A percentile compares a stretch with the other conserved stretches of the same genome.
Evolutionary conservation across 2,329 filamentous ascomycete genomes (phyloP).

Genomic region (Exophiala spinifera): DNA sequence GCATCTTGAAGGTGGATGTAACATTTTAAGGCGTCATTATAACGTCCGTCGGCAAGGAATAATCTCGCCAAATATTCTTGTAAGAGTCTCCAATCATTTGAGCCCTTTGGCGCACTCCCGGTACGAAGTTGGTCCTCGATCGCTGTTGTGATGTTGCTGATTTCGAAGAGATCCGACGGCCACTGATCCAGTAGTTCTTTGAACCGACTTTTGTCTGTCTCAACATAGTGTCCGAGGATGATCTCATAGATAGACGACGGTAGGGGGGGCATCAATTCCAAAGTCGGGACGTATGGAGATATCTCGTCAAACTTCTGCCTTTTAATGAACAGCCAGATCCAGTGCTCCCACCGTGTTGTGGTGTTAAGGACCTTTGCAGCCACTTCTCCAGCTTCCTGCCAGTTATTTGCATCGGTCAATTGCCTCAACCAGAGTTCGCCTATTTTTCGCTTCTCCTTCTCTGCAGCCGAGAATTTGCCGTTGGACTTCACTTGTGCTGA

Average conservation of each 20-base stretch:
- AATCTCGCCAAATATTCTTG: slow-evolving; percentile 81
- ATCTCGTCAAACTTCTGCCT: slow-evolving; percentile 88
- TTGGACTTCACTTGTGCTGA: slow-evolving; percentile 44
- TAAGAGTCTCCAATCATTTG: slow-evolving; percentile 85
- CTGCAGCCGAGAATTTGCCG: slow-evolving; percentile 59
- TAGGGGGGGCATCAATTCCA: slow-evolving; percentile 73
- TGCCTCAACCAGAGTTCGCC: slow-evolving; percentile 93
- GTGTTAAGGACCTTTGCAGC: slow-evolving; percentile 80
- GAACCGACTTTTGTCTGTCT: slow-evolving; percentile 70
- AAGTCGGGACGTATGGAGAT: slow-evolving; percentile 73
- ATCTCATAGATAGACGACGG: slow-evolving; percentile 83
- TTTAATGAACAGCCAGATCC: slow-evolving; percentile 88
- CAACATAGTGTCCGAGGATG: slow-evolving; percentile 83
- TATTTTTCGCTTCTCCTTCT: slow-evolving; percentile 84
- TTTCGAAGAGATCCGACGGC: slow-evolving; percentile 80
- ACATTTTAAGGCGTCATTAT: slow-evolving; percentile 79
- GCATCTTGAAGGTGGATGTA: slow-evolving; percentile 91
- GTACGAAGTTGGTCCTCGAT: slow-evolving; percentile 80
- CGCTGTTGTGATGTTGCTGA: slow-evolving; percentile 69
- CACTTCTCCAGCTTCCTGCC: slow-evolving; percentile 72
- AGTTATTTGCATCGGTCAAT: slow-evolving; percentile 70
- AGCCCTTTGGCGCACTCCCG: slow-evolving; percentile 66
- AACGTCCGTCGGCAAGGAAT: slow-evolving; percentile 75
- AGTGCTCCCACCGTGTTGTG: slow-evolving; percentile 85
- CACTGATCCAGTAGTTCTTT: slow-evolving; percentile 77